Percentiles rank a stretch among this genome's conserved stretches.
These are phyloP conservation scores for Boletus patriciae DNA, from an alignment of 768 basidiomycete genomes.

Conservation along the genomic window DNA sequence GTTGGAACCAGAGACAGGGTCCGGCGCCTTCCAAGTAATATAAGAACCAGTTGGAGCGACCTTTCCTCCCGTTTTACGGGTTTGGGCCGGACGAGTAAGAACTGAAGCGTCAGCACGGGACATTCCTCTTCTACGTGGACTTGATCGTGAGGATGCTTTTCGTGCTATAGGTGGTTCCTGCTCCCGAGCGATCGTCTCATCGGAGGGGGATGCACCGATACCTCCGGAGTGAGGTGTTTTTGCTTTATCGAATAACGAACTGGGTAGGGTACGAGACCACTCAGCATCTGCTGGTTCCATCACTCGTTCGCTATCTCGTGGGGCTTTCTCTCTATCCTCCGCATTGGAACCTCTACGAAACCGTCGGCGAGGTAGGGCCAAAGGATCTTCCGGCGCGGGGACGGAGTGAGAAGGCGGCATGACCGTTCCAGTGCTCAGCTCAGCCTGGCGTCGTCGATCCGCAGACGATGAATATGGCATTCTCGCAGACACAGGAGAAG, in stretches of 20 bases:
- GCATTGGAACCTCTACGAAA: slow-evolving; percentile 30
- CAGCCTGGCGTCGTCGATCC: slow-evolving; percentile 30
- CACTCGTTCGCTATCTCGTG: slow-evolving; percentile 27
- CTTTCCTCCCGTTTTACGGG: slow-evolving; percentile 26
- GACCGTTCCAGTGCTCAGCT: slow-evolving; percentile 16
- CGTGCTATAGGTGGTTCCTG: slow-evolving; percentile 14
- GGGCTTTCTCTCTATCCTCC: slow-evolving; percentile 24
- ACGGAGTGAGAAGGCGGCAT: slow-evolving; percentile 31
- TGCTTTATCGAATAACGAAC: slow-evolving; percentile 18
- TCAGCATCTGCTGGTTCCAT: slow-evolving; percentile 21
- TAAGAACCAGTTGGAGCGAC: slow-evolving; percentile 23
- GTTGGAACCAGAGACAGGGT: slow-evolving; percentile 34
- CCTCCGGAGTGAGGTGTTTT: slow-evolving; percentile 16
- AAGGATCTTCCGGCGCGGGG: slow-evolving; percentile 34
- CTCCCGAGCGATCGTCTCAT: slow-evolving; percentile 23
- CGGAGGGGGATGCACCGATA: slow-evolving; percentile 19
- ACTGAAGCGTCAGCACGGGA: slow-evolving; percentile 23
- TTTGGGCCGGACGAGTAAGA: slow-evolving; percentile 19
- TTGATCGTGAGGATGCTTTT: slow-evolving; percentile 17
- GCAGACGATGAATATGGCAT: slow-evolving; percentile 21
- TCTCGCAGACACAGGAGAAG: slow-evolving; percentile 35
- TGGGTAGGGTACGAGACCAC: slow-evolving; percentile 15
- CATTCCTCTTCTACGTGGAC: slow-evolving; percentile 20
- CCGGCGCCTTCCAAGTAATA: slow-evolving; percentile 32
- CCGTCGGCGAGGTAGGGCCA: slow-evolving; percentile 25